Base-by-base conservation (phyloP, 2,329 filamentous ascomycete genomes). In the Aspergillus sp. region DNA sequence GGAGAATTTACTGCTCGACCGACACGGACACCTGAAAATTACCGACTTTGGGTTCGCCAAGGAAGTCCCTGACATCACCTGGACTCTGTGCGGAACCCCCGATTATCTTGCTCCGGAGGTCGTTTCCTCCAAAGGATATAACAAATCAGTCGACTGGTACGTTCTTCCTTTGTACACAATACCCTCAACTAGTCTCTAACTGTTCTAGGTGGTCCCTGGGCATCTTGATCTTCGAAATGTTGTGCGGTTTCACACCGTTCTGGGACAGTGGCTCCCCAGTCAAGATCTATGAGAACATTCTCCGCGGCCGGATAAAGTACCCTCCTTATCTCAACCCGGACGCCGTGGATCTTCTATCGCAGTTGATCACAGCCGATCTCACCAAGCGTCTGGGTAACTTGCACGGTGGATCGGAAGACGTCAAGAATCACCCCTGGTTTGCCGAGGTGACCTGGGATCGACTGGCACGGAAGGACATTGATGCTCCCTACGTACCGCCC, bases 251-350 rank as follows among this genome's bases (percentile, higher is more conserved):
- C 75, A 99, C 94, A 4, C 94, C 94, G 4, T 99, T 99, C 79
- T 99, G 94, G 93, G 94, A 99, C 72, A 90, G 89, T 64, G 94
- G 93, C 50, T 96, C 91, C 42, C 93, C 94, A 2, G 96, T 99
- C 85, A 97, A 96, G 76, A 99, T 99, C 67, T 99, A 99, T 77
- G 94, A 99, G 78, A 99, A 99, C 72, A 99, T 99, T 66, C 83
- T 99, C 59, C 92, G 91, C 68, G 94, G 93, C 55, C 88, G 89
- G 64, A 89, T 99, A 73, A 97, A 97, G 76, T 99, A 97, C 71
- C 94, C 94, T 49, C 88, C 89, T 5, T 99, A 97, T 71, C 89
- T 99, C 65, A 91, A 97, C 69, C 86, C 88, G 1, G 94, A 97
- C 69, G 94, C 94, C 0, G 91, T 96, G 69, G 89, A 97, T 71